Evolutionary conservation across 2,329 filamentous ascomycete species (phyloP).

Genomic region (Biscogniauxia mediterranea): DNA sequence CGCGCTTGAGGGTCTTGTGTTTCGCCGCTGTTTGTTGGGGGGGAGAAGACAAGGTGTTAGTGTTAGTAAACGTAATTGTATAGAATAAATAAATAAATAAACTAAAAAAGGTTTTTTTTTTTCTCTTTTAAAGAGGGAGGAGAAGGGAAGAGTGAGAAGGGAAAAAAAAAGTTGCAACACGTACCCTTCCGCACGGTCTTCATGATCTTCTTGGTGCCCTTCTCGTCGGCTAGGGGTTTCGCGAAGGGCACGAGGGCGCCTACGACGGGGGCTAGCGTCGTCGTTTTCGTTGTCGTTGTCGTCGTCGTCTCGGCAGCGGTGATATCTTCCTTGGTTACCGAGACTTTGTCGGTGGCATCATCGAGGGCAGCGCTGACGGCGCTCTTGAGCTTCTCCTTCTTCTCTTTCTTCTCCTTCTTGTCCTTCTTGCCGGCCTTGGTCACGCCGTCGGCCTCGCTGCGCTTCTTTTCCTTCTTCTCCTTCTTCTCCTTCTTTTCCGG

Average conservation of each 20-base stretch:
- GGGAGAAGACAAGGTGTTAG: no score
- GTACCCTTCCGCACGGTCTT: conserved; percentile 57
- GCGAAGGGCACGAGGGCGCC: conserved; percentile 79
- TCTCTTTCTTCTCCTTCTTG: conserved; percentile 63
- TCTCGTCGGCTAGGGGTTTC: conserved; percentile 75
- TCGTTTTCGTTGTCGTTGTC: conserved; percentile 42
- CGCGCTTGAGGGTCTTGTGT: conserved; percentile 92
- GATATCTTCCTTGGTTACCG: conserved; percentile 44
- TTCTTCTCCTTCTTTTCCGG: conserved; percentile 49
- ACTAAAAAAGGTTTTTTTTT: no score
- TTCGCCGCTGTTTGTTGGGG: conserved; percentile 69
- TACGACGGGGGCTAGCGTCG: conserved; percentile 43
- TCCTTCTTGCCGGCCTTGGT: conserved; percentile 59
- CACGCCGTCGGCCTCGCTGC: conserved; percentile 53
- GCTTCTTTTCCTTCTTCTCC: conserved; percentile 56
- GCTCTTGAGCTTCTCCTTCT: conserved; percentile 69
- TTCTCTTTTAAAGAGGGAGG: conserved; percentile 8
- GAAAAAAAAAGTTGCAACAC: conserved; percentile 21
- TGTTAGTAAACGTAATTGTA: conserved; percentile 16
- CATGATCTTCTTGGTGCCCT: conserved; percentile 64
- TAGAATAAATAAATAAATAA: no score
- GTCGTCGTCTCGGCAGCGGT: conserved; percentile 45
- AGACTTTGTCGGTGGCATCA: conserved; percentile 43
- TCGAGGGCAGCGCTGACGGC: conserved; percentile 61
- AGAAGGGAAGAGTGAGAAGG: conserved; percentile 3